Percentiles rank a stretch among this genome's conserved stretches.
phyloP scores from a whole-genome alignment of 768 basidiomycete species.

The Amanita fuliginea region DNA sequence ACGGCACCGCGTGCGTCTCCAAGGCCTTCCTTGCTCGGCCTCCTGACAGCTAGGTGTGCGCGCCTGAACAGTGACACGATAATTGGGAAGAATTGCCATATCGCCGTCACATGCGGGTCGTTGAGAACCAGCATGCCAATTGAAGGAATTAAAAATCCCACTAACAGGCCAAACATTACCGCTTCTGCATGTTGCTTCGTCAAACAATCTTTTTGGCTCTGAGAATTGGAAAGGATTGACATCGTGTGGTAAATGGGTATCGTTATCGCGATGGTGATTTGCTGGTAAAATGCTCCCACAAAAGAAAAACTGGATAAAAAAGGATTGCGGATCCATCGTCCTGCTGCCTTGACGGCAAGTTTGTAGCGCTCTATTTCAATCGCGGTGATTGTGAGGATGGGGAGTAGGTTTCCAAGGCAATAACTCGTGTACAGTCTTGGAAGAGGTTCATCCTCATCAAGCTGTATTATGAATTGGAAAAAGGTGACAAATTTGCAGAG shows the following conservation, averaged over 20 bases:
- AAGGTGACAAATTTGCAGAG: constrained; percentile 36
- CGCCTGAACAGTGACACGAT: constrained; percentile 29
- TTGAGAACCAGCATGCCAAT: constrained; percentile 29
- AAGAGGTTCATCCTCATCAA: constrained; percentile 11
- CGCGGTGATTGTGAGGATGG: constrained; percentile 29
- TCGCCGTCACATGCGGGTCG: constrained; percentile 32
- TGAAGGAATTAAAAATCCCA: constrained; percentile 37
- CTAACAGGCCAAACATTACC: constrained; percentile 34
- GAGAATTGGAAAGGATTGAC: constrained; percentile 28
- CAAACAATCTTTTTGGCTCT: constrained; percentile 17
- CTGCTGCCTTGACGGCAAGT: background rate
- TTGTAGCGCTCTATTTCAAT: constrained; percentile 33
- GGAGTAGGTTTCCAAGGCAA: constrained; percentile 20
- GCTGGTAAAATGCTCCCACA: constrained; percentile 20
- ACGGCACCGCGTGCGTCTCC: background rate
- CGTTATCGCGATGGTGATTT: constrained; percentile 28
- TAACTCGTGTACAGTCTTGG: constrained; percentile 25
- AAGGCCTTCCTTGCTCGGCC: constrained; percentile 20
- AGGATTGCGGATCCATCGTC: constrained; percentile 12
- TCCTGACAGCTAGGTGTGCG: constrained; percentile 28
- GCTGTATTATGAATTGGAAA: constrained; percentile 32
- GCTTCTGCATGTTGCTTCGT: constrained; percentile 40
- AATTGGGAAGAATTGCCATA: constrained; percentile 47
- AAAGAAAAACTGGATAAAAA: constrained; percentile 29
- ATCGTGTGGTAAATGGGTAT: constrained; percentile 38